phyloP scores from a whole-genome alignment of 805 yeast genomes.

The Candida silvicultrix region DNA sequence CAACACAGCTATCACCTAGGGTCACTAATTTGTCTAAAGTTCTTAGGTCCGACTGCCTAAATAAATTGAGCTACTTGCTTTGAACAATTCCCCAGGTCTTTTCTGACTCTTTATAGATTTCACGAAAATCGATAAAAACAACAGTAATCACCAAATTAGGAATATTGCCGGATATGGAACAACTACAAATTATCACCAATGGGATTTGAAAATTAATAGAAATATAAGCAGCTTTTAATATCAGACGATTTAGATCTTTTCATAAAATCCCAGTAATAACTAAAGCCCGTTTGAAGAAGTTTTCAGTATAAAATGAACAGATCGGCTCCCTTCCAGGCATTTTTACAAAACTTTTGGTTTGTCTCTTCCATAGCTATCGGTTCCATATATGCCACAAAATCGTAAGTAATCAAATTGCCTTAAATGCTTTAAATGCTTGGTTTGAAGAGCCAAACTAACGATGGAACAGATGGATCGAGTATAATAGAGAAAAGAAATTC shows the following conservation, averaged over 20 bases:
- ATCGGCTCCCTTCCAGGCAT: slow-evolving; percentile 12
- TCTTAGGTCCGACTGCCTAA: no score
- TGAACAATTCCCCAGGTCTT: neutral
- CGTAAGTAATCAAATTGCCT: slow-evolving; percentile 16
- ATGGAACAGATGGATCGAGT: slow-evolving; percentile 23
- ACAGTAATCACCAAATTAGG: neutral
- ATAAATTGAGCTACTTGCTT: no score
- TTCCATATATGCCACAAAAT: slow-evolving; percentile 21
- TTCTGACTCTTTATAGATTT: neutral
- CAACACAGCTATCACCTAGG: neutral
- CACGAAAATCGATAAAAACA: neutral
- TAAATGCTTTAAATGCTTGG: no score
- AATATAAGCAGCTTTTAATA: neutral
- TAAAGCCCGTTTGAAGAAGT: no score
- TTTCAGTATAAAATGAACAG: slow-evolving; percentile 13
- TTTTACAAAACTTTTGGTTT: slow-evolving; percentile 17
- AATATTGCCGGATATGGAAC: neutral
- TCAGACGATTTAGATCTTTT: no score
- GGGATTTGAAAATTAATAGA: neutral
- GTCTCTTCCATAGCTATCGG: slow-evolving; percentile 22
- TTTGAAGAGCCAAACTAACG: no score
- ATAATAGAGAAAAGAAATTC: slow-evolving; percentile 29
- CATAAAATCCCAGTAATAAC: no score
- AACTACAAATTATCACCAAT: neutral
- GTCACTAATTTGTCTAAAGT: no score